Percentiles rank a stretch among this genome's conserved stretches.
Conservation (phyloP, 768 basidiomycete species). For the Auricularia heimuer region DNA sequence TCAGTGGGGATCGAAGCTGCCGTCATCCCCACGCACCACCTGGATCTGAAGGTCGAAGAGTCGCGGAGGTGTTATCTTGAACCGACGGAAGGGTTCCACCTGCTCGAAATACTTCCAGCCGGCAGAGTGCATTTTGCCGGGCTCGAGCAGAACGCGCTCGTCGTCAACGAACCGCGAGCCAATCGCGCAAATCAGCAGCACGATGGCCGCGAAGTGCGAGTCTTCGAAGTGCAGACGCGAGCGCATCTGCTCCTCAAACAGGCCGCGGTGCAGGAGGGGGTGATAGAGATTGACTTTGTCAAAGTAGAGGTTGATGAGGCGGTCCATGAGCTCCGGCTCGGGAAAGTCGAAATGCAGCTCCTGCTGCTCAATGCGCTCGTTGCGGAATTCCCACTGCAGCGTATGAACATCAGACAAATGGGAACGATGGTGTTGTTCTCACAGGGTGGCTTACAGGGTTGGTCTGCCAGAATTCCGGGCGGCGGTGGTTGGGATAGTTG, state of each 20-base stretch:
- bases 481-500: constrained; percentile 14
- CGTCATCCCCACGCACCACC: constrained; percentile 27
- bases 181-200: constrained; percentile 64
- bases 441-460: constrained; percentile 11
- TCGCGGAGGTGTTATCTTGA: constrained; percentile 44
- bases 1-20: constrained; percentile 16
- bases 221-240: constrained; percentile 43
- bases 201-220: constrained; percentile 42
- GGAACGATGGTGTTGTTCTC: neutral
- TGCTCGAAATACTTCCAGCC: constrained; percentile 55
- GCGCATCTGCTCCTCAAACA: constrained; percentile 44
- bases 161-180: constrained; percentile 54
- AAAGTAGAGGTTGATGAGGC: constrained; percentile 61
- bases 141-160: constrained; percentile 38
- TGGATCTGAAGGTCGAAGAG: constrained; percentile 66
- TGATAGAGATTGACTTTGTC: constrained; percentile 39
- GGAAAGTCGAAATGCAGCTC: constrained; percentile 20
- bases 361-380: constrained; percentile 4
- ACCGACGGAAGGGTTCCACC: constrained; percentile 51
- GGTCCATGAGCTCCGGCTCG: constrained; percentile 31
- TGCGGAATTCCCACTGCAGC: constrained; percentile 9
- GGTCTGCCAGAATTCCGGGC: constrained; percentile 26
- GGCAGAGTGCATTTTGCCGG: constrained; percentile 32
- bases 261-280: constrained; percentile 65
- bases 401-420: constrained; percentile 3